Evolutionary conservation across 2,329 filamentous ascomycete species (phyloP).

Genomic region (Neofusicoccum ribis): DNA sequence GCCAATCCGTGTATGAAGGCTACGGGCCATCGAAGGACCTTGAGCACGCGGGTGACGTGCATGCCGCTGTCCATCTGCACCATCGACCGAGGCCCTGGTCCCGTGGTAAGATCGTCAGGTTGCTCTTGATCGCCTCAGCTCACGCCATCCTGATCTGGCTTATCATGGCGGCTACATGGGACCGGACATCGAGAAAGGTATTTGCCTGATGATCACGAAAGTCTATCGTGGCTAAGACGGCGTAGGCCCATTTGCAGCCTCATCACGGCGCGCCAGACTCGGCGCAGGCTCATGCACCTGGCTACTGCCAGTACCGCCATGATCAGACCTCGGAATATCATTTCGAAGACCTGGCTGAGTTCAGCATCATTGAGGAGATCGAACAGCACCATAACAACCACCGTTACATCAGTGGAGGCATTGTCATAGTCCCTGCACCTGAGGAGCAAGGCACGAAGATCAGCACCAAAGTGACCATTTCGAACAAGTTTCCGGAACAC

Average conservation of each 20-base stretch:
- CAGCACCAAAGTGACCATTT: conserved; percentile 1
- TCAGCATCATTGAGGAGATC: neutral
- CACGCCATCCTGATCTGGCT: conserved; percentile 7
- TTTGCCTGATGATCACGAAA: neutral
- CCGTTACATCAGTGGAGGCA: neutral
- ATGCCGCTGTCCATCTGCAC: neutral
- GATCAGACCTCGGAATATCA: neutral
- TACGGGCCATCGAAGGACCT: neutral
- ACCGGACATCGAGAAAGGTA: neutral
- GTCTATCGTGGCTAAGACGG: neutral
- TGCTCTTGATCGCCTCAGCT: neutral
- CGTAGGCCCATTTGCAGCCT: neutral
- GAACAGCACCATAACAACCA: neutral
- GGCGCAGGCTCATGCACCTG: neutral
- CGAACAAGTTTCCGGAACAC: neutral
- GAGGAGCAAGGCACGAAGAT: neutral
- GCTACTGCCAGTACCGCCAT: neutral
- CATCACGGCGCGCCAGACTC: neutral
- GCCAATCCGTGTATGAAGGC: neutral
- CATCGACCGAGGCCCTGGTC: neutral
- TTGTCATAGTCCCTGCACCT: neutral
- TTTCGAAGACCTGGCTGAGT: neutral
- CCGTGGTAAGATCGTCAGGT: neutral
- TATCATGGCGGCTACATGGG: neutral
- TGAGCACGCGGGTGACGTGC: neutral